Evolutionary conservation across 495 filamentous ascomycete species (phyloP).

Genomic region (Penicillium fimorum): DNA sequence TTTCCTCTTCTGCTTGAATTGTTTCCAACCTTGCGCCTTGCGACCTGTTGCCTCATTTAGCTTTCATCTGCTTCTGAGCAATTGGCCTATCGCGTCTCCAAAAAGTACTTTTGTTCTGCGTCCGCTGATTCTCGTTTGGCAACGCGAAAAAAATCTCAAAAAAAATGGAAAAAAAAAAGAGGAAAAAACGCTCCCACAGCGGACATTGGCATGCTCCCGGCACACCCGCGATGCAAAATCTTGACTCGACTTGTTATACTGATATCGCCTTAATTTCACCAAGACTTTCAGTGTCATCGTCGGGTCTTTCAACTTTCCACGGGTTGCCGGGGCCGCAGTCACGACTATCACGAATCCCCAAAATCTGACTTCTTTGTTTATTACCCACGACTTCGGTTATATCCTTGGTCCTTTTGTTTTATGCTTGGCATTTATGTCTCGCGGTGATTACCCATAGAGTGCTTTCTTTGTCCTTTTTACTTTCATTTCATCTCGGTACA

Average conservation of each 20-base stretch:
- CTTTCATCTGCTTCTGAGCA: slow-evolving; percentile 26
- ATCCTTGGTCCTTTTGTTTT: slow-evolving; percentile 26
- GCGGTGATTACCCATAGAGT: slow-evolving; percentile 38
- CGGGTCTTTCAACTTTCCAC: neutral
- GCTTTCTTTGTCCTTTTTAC: slow-evolving; percentile 22
- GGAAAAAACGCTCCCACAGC: slow-evolving; percentile 41
- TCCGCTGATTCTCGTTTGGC: slow-evolving; percentile 30
- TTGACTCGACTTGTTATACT: slow-evolving; percentile 1
- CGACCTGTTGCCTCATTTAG: slow-evolving; percentile 24
- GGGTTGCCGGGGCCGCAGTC: slow-evolving; percentile 34
- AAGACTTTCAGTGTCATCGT: neutral
- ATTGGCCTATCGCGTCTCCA: slow-evolving; percentile 29
- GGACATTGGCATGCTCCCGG: slow-evolving; percentile 32
- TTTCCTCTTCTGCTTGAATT: slow-evolving; percentile 31
- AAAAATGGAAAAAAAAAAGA: slow-evolving; percentile 32
- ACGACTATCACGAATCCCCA: slow-evolving; percentile 48
- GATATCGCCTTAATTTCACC: neutral
- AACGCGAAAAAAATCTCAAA: slow-evolving; percentile 31
- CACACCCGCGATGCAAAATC: slow-evolving; percentile 20
- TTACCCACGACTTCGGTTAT: slow-evolving; percentile 36
- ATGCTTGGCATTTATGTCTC: slow-evolving; percentile 33
- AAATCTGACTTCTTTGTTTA: slow-evolving; percentile 35
- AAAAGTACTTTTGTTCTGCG: slow-evolving; percentile 40
- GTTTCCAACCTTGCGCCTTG: slow-evolving; percentile 34
- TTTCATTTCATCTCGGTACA: slow-evolving; percentile 29